Conservation (phyloP, 1,284 basidiomycete species). For the Sanghuangporus baumii region DNA sequence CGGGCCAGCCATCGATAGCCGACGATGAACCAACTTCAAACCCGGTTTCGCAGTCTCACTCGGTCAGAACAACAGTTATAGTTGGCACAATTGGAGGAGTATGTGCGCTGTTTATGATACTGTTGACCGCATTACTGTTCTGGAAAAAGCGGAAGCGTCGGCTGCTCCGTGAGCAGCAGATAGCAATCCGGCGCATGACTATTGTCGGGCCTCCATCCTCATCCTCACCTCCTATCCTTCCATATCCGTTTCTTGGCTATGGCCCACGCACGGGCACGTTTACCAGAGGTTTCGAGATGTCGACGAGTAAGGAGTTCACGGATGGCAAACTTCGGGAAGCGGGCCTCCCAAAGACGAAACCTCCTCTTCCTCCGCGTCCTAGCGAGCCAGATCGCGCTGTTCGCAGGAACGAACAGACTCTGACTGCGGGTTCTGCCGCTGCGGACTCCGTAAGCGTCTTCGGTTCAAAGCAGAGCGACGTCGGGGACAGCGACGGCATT, state of each 20-base stretch:
- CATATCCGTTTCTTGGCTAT: neutral
- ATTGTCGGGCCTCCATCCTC: neutral
- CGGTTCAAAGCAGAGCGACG: slow-evolving; percentile 9
- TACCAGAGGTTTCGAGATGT: neutral
- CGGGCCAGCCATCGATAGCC: neutral
- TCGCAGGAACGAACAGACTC: neutral
- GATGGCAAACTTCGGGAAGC: neutral
- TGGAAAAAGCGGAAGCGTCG: slow-evolving; percentile 5
- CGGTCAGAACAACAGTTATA: neutral
- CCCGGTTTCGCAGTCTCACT: neutral
- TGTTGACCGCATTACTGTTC: slow-evolving; percentile 2
- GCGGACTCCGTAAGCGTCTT: slow-evolving; percentile 1
- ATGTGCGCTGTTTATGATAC: neutral
- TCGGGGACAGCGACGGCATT: slow-evolving; percentile 8
- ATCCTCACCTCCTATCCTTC: neutral
- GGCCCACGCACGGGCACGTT: neutral
- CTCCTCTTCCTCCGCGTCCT: neutral
- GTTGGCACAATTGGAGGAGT: neutral
- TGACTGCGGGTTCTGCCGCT: neutral
- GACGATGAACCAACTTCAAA: neutral
- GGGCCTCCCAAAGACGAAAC: neutral
- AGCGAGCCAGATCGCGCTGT: neutral
- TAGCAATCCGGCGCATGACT: slow-evolving; percentile 11
- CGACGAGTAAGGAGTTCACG: neutral
- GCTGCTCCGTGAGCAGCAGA: slow-evolving; percentile 1